These are phyloP conservation scores for Phytophthora lateralis DNA, from an alignment of 352 stramenopile genomes.

Conservation along the genomic window DNA sequence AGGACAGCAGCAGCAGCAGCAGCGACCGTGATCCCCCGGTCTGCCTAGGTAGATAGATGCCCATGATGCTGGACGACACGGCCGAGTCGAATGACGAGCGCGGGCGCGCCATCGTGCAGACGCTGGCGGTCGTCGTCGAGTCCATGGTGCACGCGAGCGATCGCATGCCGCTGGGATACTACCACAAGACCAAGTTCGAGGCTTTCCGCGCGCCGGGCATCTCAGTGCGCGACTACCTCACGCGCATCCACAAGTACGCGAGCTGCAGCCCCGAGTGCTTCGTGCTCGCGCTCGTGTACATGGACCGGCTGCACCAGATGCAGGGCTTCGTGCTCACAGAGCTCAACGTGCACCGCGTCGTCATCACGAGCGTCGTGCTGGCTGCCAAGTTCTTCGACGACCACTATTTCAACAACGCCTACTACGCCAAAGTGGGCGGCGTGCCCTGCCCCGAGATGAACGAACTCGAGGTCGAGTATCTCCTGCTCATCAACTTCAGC, in stretches of 20 bases:
- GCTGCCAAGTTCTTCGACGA: slow-evolving; percentile 99
- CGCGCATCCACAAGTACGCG: slow-evolving; percentile 97
- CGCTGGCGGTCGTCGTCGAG: slow-evolving; percentile 76
- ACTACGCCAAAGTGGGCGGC: slow-evolving; percentile 97
- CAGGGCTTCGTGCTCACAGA: slow-evolving; percentile 96
- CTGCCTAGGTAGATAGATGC: slow-evolving; percentile 5
- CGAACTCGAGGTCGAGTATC: slow-evolving; percentile 97
- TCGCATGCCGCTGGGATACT: slow-evolving; percentile 56
- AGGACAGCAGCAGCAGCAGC: slow-evolving; percentile 5
- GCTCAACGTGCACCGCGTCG: slow-evolving; percentile 97
- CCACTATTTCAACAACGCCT: slow-evolving; percentile 99
- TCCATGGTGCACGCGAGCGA: slow-evolving; percentile 80
- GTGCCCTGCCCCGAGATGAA: slow-evolving; percentile 96
- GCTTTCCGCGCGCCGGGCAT: slow-evolving; percentile 83
- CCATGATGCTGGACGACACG: slow-evolving; percentile 46
- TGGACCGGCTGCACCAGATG: slow-evolving; percentile 97
- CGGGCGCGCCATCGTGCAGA: slow-evolving; percentile 79
- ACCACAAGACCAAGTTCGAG: slow-evolving; percentile 83
- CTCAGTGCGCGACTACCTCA: slow-evolving; percentile 84
- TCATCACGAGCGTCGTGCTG: slow-evolving; percentile 97
- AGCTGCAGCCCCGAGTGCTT: slow-evolving; percentile 99
- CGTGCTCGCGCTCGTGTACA: slow-evolving; percentile 98
- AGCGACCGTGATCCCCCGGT: slow-evolving; percentile 5
- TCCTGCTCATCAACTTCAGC: slow-evolving; percentile 98
- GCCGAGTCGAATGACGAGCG: slow-evolving; percentile 74